Base-by-base conservation (phyloP, 2,329 filamentous ascomycete genomes). In the Trichocomaceae sp. region DNA sequence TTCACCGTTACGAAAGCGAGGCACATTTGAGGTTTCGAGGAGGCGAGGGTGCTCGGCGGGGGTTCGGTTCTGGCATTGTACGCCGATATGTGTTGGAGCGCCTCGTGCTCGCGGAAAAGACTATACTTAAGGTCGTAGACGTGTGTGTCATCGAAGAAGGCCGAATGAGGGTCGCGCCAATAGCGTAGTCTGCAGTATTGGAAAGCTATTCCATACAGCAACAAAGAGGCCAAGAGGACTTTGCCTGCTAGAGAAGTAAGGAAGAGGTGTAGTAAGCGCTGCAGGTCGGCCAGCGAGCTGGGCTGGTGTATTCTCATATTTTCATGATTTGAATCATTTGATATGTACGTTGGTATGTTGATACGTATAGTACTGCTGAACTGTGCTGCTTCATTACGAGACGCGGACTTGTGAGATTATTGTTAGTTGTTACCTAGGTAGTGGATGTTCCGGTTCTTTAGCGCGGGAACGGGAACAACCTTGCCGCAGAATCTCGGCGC, bases 111-210 rank as follows among this genome's bases (percentile, higher is more conserved):
- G 5, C 64, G 60, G 19, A 47, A 50, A n/a, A 65, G 59, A 50
- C 63, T 66, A 46, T 66, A 65, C 47, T 62, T 59, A 29, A 61
- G 52, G 37, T 65, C 60, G 55, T 64, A 66, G 8, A 65, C 64
- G 44, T 62, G 41, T 23, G 50, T 31, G 22, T 62, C 60, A 15
- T 62, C 47, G 54, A 66, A 66, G 44, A 65, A 65, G 3, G 63
- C 63, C 2, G 63, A 66, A 55, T 66, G 63, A 33, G 62, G 62
- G 17, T 66, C 62, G 2, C 63, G 60, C 64, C 63, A 66, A 55
- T 60, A 62, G 7, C 51, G 58, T 1, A 58, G 33, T 6, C 58
- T 54, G 51, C 60, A 63, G 47, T 63, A 64, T 17, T 56, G 29
- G 39, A 62, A 66, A 37, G 51, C 52, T 17, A 59, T n/a, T n/a